Conservation (phyloP, 192 early-diverging fungal species). For the Dimargaris cristalligena region DNA sequence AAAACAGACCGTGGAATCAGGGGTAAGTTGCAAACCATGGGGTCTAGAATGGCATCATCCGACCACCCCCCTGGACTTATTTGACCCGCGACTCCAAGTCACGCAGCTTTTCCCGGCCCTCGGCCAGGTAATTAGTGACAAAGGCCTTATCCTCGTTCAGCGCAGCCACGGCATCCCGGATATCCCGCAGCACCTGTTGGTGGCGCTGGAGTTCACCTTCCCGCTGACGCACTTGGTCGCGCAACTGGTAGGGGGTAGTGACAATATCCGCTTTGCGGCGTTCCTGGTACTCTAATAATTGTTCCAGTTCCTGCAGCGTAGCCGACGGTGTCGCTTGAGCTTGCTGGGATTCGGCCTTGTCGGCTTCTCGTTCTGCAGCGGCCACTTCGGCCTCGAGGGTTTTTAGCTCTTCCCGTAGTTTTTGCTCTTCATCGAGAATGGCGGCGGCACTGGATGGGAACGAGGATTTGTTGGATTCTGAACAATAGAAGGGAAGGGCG, state of each 20-base stretch:
- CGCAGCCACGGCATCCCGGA: neutral
- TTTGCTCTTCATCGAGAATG: conserved; percentile 22
- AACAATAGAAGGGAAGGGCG: too few relatives aligned
- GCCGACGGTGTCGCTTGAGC: conserved; percentile 11
- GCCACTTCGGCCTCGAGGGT: conserved; percentile 15
- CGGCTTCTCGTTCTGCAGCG: conserved; percentile 10
- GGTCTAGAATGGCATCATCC: neutral
- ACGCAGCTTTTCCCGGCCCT: neutral
- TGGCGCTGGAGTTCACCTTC: neutral
- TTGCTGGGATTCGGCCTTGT: neutral
- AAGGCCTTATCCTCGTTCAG: neutral
- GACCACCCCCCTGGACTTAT: neutral
- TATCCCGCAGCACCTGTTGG: neutral
- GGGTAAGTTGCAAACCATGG: neutral
- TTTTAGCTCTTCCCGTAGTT: conserved; percentile 22
- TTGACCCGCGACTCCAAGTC: neutral
- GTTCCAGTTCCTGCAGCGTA: conserved; percentile 19
- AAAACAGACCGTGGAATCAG: neutral
- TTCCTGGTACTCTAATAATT: conserved; percentile 17
- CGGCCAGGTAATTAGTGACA: neutral
- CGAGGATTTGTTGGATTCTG: conserved; percentile 20
- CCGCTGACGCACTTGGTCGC: neutral
- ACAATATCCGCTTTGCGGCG: neutral
- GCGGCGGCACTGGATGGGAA: conserved; percentile 19
- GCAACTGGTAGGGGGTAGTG: neutral